Evolutionary conservation across 2,329 filamentous ascomycete genomes (phyloP), one percentile per base, ranked within the genome.

Genomic region (Fusarium sp.): DNA sequence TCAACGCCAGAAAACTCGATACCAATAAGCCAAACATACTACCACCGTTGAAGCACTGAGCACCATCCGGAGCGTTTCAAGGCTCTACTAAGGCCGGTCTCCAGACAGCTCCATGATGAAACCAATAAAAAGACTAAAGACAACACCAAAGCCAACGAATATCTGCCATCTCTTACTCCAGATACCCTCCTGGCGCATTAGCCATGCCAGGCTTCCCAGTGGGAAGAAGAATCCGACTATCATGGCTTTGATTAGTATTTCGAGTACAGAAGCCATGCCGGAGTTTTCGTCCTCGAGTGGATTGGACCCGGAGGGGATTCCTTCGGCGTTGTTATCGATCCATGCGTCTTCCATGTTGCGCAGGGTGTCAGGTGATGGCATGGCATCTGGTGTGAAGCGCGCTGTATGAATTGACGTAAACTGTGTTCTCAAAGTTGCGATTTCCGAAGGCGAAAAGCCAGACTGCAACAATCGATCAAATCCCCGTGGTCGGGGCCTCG

Each of bases 191-290:
- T 97, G 94, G 66, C 95, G 87, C 73, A 95, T 88, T 55, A 97
- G 84, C 94, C 95, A 98, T 58, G 92, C 90, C 63, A 95, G 84
- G 77, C 93, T 94, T 0, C 94, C 95, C 15, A 98, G 82, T 8
- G 96, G 96, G 90, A 95, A 98, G 80, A 99, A 93, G 85, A 98
- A 99, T 1, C 96, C 96, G 77, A 96, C 93, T 66, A 97, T 84
- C 81, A 96, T 94, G 9, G 95, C 96, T 83, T 92, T 93, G 65
- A 98, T 86, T 84, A 98, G 89, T 77, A 97, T 92, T 78, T 98
- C 95, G 48, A 97, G 84, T 16, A 93, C 82, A 4, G 82, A 78
- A 21, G 84, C 81, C 61, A 88, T 85, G 31, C 85, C 86, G 41
- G 87, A 86, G 7, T 86, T 84, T 31, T 85, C 84, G 38, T 87